Evolutionary conservation across 352 stramenopile species (phyloP).

Genomic region (Pythium diclinum): DNA sequence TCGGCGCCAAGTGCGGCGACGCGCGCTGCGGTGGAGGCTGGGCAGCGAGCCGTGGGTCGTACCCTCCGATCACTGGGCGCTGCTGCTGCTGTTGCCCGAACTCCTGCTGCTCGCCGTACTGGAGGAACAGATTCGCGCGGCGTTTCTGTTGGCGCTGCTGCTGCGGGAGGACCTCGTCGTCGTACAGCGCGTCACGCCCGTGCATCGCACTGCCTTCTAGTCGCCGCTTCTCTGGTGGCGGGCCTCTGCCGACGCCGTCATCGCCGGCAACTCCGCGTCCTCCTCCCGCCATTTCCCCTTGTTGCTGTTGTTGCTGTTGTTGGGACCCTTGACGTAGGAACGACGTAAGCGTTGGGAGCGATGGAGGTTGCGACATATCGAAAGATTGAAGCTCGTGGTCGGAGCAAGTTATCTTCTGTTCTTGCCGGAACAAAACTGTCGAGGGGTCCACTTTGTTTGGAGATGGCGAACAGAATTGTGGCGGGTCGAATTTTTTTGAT

Average conservation of each 20-base stretch:
- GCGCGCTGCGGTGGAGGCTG: not conserved
- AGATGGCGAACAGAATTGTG: too few relatives aligned
- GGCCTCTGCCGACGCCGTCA: not conserved
- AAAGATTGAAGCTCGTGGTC: not conserved
- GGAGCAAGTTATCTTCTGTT: not conserved
- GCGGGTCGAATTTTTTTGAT: not conserved
- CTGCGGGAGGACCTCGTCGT: not conserved
- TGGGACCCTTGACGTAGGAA: conserved; percentile 26
- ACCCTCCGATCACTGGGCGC: not conserved
- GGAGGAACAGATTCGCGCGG: conserved; percentile 21
- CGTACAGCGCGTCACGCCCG: not conserved
- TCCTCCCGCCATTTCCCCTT: not conserved
- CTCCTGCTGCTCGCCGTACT: conserved; percentile 14
- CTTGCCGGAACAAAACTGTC: not conserved
- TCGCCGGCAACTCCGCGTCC: not conserved
- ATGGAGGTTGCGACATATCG: conserved; percentile 19
- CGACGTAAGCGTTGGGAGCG: conserved; percentile 30
- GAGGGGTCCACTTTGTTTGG: too few relatives aligned
- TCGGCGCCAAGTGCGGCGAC: not conserved
- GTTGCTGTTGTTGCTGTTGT: not conserved
- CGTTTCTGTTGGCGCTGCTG: conserved; percentile 19
- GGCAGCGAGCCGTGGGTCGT: not conserved
- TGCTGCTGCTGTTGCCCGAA: conserved; percentile 1
- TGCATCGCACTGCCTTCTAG: not conserved
- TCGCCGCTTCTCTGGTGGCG: conserved; percentile 10